Conservation (phyloP, 2,329 filamentous ascomycete species). For the Cytospora chrysosperma region DNA sequence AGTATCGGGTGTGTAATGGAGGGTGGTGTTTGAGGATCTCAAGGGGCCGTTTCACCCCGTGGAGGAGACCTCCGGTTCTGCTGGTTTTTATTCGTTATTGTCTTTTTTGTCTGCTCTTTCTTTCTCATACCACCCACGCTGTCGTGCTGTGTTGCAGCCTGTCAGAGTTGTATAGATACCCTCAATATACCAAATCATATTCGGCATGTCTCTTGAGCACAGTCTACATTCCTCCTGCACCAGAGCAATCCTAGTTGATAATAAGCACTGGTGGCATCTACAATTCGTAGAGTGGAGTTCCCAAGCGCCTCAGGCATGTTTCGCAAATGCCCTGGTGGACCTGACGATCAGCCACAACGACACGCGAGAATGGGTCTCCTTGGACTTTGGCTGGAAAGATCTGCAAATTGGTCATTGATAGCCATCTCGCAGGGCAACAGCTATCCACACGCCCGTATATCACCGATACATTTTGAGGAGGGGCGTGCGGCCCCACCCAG, state of each 20-base stretch:
- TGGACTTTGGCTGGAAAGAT: background rate
- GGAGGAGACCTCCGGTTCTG: background rate
- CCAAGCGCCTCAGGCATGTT: background rate
- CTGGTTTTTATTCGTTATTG: background rate
- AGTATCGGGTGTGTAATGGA: slow-evolving; percentile 7
- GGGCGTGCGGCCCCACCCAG: background rate
- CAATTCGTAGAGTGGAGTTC: background rate
- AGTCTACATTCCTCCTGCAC: background rate
- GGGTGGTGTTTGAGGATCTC: background rate
- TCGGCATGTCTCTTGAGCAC: background rate
- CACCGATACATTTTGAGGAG: background rate
- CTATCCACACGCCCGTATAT: background rate
- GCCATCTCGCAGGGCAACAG: background rate
- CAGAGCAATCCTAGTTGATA: background rate
- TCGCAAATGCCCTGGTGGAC: background rate
- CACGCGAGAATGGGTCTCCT: background rate
- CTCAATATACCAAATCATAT: slow-evolving; percentile 23
- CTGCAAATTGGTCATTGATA: background rate
- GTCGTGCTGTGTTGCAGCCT: slow-evolving; percentile 20
- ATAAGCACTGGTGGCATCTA: background rate
- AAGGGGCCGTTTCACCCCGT: background rate
- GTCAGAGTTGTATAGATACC: slow-evolving; percentile 26
- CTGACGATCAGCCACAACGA: background rate
- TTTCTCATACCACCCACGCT: slow-evolving; percentile 20
- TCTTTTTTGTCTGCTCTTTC: background rate